Conservation (phyloP, 192 early-diverging fungal genomes). For the Coemansia sp. region DNA sequence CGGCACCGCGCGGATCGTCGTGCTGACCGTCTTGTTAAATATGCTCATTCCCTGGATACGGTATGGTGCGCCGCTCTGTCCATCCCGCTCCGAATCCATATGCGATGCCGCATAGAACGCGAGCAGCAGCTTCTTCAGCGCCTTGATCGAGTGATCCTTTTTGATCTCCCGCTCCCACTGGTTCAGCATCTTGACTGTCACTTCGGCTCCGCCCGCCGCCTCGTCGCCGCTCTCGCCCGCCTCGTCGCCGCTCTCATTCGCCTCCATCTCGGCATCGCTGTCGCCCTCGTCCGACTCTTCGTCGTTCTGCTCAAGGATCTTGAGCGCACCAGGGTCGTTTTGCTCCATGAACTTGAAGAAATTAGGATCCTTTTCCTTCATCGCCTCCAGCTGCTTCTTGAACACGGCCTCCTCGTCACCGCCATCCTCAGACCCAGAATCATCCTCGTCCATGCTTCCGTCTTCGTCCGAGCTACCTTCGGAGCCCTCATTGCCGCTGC, state of each 20-base stretch:
- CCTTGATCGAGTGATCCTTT: conserved; percentile 62
- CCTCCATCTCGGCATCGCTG: conserved; percentile 40
- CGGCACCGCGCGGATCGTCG: conserved; percentile 69
- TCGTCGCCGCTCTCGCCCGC: conserved; percentile 24
- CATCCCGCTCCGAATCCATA: conserved; percentile 66
- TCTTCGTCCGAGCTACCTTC: conserved; percentile 1
- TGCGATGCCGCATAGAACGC: conserved; percentile 83
- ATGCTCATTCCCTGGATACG: conserved; percentile 68
- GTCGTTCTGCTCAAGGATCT: conserved; percentile 65
- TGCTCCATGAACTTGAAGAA: conserved; percentile 91
- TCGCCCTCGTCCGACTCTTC: conserved; percentile 25
- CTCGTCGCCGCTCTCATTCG: conserved; percentile 35
- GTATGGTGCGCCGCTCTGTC: conserved; percentile 55
- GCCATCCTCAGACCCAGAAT: too few species aligned
- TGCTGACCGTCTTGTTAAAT: conserved; percentile 80
- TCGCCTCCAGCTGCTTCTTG: conserved; percentile 78
- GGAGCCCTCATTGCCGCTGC: conserved; percentile 22
- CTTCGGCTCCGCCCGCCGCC: conserved; percentile 47
- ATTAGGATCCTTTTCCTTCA: conserved; percentile 84
- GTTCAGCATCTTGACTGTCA: conserved; percentile 75
- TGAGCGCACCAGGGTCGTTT: conserved; percentile 80
- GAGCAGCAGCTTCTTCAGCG: conserved; percentile 71
- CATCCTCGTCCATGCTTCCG: conserved; percentile 50
- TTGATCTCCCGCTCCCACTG: conserved; percentile 67
- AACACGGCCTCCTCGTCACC: conserved; percentile 67